These are phyloP conservation scores for Fusarium marasasianum DNA, from an alignment of 2,329 filamentous ascomycete species.

Conservation along the genomic window DNA sequence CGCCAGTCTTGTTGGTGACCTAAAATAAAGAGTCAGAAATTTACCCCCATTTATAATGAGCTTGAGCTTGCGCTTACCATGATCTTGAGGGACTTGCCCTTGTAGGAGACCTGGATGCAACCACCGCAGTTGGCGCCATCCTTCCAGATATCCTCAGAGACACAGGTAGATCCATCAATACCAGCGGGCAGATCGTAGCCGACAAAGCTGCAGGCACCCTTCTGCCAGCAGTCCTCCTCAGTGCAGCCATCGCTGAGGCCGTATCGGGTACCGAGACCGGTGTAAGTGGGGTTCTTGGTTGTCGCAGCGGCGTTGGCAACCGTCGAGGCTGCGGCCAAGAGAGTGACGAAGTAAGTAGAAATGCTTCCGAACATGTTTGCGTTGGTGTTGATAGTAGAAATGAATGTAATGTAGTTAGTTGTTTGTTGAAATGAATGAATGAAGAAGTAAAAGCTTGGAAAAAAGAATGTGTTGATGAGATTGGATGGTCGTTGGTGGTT, in stretches of 20 bases:
- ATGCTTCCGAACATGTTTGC: neutral
- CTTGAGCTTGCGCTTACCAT: neutral
- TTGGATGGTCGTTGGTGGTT: neutral
- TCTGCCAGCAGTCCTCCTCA: constrained; percentile 14
- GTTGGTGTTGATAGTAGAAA: neutral
- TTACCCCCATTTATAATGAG: too few species aligned
- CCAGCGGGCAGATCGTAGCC: constrained; percentile 5
- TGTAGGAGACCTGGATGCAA: constrained; percentile 3
- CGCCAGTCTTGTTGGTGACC: constrained; percentile 10
- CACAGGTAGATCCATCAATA: constrained; percentile 7
- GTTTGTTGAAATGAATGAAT: neutral
- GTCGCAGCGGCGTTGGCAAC: neutral
- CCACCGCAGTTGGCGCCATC: constrained; percentile 16
- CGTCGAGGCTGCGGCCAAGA: constrained; percentile 12
- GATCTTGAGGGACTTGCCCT: constrained; percentile 5
- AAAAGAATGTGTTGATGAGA: constrained; percentile 13
- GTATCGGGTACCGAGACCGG: constrained; percentile 8
- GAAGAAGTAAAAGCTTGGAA: neutral
- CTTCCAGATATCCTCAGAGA: constrained; percentile 15
- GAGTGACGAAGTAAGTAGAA: neutral
- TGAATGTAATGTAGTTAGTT: neutral
- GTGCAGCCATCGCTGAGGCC: constrained; percentile 2
- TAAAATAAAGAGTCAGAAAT: too few species aligned
- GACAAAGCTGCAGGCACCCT: constrained; percentile 16
- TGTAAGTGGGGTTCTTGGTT: neutral